Evolutionary conservation across 1,139 yeast species (phyloP), one percentile per base, ranked within the genome.

Genomic region (Kodamaea sp.): DNA sequence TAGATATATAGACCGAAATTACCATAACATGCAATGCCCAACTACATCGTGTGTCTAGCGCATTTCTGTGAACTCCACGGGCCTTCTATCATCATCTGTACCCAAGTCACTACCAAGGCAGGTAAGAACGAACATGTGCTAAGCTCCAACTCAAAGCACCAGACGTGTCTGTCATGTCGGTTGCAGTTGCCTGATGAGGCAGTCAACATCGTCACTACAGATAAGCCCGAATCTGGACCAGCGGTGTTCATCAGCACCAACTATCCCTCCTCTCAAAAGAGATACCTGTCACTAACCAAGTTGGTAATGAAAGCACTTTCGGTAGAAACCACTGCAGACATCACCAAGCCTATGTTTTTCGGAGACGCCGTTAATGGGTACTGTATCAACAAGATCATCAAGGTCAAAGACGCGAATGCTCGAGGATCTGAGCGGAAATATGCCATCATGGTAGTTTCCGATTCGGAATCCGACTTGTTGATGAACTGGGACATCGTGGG

Each of bases 1-100:
- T n/a, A n/a, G n/a, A n/a, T n/a, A n/a, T n/a, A n/a, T n/a, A n/a
- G n/a, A n/a, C n/a, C n/a, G n/a, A n/a, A n/a, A n/a, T n/a, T n/a
- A n/a, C n/a, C n/a, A n/a, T n/a, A n/a, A n/a, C 14, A 20, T 21
- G 21, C 23, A n/a, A 48, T 47, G 53, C 37, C 42, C 33, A 50
- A 44, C 35, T 46, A 38, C 39, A 71, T 74, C 37, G 64, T 84
- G 13, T 75, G 88, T 28, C 56, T 86, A 39, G 84, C 89, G 0
- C 95, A 86, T 51, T 87, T 86, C 55, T 87, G 96, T 58, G 96
- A 87, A 59, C 70, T 82, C 21, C 95, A 87, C 53, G 96, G 96
- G 0, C 95, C 96, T 0, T 71, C 83, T 12, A 73, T 82, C 29
- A 70, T 87, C n/a, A 60, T 83, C 50, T 85, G 90, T 48, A 83